Evolutionary conservation across 805 yeast genomes (phyloP).

Genomic region (Candida anglica): DNA sequence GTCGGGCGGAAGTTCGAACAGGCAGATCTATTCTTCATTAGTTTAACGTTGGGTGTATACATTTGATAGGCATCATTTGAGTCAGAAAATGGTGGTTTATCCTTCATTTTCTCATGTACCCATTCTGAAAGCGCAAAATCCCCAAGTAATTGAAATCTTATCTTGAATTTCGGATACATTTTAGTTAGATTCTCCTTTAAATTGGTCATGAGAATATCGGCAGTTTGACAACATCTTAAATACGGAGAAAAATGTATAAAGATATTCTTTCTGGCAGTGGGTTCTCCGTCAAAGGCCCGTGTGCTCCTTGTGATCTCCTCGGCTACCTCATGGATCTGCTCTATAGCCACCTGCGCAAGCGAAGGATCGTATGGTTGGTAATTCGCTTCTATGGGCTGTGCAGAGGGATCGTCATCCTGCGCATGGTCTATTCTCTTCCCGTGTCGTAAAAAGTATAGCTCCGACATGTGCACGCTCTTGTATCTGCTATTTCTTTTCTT

Average conservation of each 20-base stretch:
- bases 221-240: slow-evolving; percentile 41
- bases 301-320: slow-evolving; percentile 22
- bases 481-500: too few species aligned
- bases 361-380: slow-evolving; percentile 36
- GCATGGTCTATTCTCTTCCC: slow-evolving; percentile 40
- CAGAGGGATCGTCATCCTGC: slow-evolving; percentile 16
- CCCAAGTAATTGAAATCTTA: slow-evolving; percentile 35
- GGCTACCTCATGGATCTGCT: slow-evolving; percentile 24
- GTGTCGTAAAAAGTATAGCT: slow-evolving; percentile 41
- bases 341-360: slow-evolving; percentile 22
- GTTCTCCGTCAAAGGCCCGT: slow-evolving; percentile 14
- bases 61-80: slow-evolving; percentile 43
- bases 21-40: slow-evolving; percentile 25
- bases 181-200: slow-evolving; percentile 18
- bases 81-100: slow-evolving; percentile 39
- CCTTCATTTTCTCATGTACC: slow-evolving; percentile 41
- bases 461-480: too few species aligned
- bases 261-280: slow-evolving; percentile 23
- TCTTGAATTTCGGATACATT: slow-evolving; percentile 23
- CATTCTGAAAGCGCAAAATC: slow-evolving; percentile 45
- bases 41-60: slow-evolving; percentile 41
- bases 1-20: slow-evolving; percentile 41
- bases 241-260: slow-evolving; percentile 41
- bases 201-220: slow-evolving; percentile 32
- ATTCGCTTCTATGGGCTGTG: slow-evolving; percentile 21